A percentile compares a stretch with the other conserved stretches of the same genome.
Conservation (phyloP, 495 filamentous ascomycete species). For the Talaromyces ruber region DNA sequence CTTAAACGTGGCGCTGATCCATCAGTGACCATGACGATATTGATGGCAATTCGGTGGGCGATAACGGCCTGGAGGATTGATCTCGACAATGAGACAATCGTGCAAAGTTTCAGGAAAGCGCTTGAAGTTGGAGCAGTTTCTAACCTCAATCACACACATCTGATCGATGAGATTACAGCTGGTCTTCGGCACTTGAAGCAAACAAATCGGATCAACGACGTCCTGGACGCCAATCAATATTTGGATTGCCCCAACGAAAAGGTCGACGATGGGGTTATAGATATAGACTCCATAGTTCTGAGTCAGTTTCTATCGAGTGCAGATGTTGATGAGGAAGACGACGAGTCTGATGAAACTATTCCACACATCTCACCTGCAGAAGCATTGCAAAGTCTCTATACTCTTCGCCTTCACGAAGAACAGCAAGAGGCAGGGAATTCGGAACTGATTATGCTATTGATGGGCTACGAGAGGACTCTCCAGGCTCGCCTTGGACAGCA, state of each 20-base stretch:
- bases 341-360: background rate
- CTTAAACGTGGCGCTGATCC: constrained; percentile 9
- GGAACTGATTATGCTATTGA: constrained; percentile 7
- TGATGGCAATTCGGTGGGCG: constrained; percentile 12
- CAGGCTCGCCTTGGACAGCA: background rate
- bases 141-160: background rate
- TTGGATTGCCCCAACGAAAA: constrained; percentile 10
- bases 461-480: constrained; percentile 7
- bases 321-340: constrained; percentile 14
- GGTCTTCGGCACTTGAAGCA: constrained; percentile 1
- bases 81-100: constrained; percentile 6
- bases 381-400: constrained; percentile 9
- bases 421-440: constrained; percentile 9
- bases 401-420: constrained; percentile 9
- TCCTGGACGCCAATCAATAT: constrained; percentile 9
- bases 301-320: constrained; percentile 5
- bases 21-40: constrained; percentile 10
- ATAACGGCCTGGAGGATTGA: constrained; percentile 11
- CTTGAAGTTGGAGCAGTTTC: background rate
- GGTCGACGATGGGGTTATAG: constrained; percentile 5
- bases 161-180: background rate
- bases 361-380: background rate
- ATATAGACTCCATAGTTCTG: constrained; percentile 4
- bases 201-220: background rate
- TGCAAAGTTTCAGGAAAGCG: constrained; percentile 14